Percentiles rank a stretch among this genome's conserved stretches.
Conservation (phyloP, 768 basidiomycete species). For the Leucogyrophana mollusca region DNA sequence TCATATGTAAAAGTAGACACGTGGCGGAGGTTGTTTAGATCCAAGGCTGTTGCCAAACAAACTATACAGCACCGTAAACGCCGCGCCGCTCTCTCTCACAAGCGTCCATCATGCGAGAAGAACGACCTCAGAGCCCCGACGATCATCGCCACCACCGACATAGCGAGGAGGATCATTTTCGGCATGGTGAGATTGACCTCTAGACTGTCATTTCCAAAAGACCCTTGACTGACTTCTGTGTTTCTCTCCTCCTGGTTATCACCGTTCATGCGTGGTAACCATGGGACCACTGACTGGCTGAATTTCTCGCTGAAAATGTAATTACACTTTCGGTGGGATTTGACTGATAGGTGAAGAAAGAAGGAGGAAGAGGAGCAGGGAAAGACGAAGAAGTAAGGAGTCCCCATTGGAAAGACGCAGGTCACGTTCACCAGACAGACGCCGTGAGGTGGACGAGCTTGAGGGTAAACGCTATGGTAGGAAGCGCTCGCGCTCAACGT, state of each 20-base stretch:
- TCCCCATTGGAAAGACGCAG: slow-evolving; percentile 4
- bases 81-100: no score
- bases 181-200: slow-evolving; percentile 23
- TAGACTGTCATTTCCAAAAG: background rate
- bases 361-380: no score
- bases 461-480: slow-evolving; percentile 5
- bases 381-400: no score
- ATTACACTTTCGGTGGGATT: no score
- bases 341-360: no score
- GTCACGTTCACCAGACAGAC: slow-evolving; percentile 23
- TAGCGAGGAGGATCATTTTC: slow-evolving; percentile 12
- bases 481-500: slow-evolving; percentile 18
- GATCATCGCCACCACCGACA: background rate
- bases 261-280: slow-evolving; percentile 12
- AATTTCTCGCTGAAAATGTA: no score
- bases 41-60: background rate
- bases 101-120: slow-evolving; percentile 14
- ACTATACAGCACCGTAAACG: no score
- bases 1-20: no score
- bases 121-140: background rate
- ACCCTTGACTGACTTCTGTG: slow-evolving; percentile 19
- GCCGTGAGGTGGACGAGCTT: slow-evolving; percentile 10
- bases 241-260: slow-evolving; percentile 22
- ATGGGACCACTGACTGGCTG: slow-evolving; percentile 14
- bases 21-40: background rate